Base-by-base conservation (phyloP, 2,329 filamentous ascomycete genomes). In the Botrytis cinerea region DNA sequence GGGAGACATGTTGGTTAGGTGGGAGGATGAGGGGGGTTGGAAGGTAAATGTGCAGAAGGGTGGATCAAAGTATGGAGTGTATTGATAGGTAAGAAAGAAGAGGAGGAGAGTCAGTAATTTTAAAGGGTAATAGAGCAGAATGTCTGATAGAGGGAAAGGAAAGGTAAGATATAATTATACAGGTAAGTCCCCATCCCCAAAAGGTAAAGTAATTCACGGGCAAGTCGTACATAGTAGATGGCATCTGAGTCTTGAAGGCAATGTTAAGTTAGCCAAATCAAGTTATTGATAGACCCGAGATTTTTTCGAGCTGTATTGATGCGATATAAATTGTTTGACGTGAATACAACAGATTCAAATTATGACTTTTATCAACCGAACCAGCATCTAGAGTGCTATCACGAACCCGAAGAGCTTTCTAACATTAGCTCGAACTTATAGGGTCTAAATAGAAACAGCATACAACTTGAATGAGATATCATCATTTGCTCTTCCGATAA, bases 381-480 rank as follows among this genome's bases (percentile, higher is more conserved):
- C 12, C 1, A 1, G 2, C 7, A 54, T 18, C 4, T 57, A 28
- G 25, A 54, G 14, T 3, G 2, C 0, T 18, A 2, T 16, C 2
- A 9, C n/a, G 1, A 25, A 57, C n/a, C n/a, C 7, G 7, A 4
- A 57, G n/a, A 18, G 18, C 1, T 57, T 14, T 57, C 16, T 18
- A 28, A 57, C 8, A 4, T 25, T 28, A 57, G n/a, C 3, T 28
- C 28, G 7, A 54, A 54, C 6, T 54, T 16, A 18, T 18, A 54
- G 51, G n/a, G 51, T 54, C 14, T 18, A 18, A 6, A 54, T 16
- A 54, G 16, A 28, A n/a, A n/a, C 7, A 4, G 28, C 2, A 18
- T 32, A 28, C 16, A 57, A 28, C 25, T n/a, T 54, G 48, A 54
- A n/a, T 54, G 25, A 16, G 48, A 3, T 7, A 7, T n/a, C 4